Base-by-base conservation (phyloP, 495 filamentous ascomycete species). In the Lasiosphaeria hispida region DNA sequence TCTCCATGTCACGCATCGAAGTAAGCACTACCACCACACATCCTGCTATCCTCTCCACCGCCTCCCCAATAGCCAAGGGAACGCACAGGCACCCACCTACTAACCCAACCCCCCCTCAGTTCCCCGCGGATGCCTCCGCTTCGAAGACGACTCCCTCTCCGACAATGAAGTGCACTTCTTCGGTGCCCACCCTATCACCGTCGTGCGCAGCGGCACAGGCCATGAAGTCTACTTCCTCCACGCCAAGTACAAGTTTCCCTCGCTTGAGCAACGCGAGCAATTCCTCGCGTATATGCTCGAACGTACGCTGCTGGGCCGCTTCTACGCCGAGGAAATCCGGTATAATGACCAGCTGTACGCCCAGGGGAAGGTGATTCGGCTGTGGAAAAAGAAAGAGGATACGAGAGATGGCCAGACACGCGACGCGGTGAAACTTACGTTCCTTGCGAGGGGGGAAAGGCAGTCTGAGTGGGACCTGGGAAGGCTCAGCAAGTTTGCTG, bases 201-300 rank as follows among this genome's bases (percentile, higher is more conserved):
- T 53, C 7, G 17, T 53, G 5, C 50, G 37, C n/a, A 53, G 17
- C 2, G 50, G 50, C 8, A 53, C 35, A n/a, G 50, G 50, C 18
- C 50, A 53, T 38, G 37, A 53, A 33, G 50, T 53, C 37, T 53
- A 53, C 37, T 53, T 53, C 37, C 50, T 42, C 1, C 50, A 53
- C 50, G 50, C 50, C 37, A 53, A 53, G 37, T 53, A 53, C 50
- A 18, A 53, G 18, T 53, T 53, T 23, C 6, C 18, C n/a, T 40
- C 35, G 3, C 34, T 53, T 14, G 50, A 1, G 8, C 50, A 53
- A 13, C 35, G 50, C n/a, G 50, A 53, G 17, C 9, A 53, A 17
- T 53, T 53, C 33, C 35, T 53, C 18, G 35, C n/a, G 5, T 38
- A 39, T 15, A 53, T 53, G 50, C 39, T 53, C 13, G 50, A 53